Evolutionary conservation across 495 filamentous ascomycete genomes (phyloP).

Genomic region (Neurospora sp.): DNA sequence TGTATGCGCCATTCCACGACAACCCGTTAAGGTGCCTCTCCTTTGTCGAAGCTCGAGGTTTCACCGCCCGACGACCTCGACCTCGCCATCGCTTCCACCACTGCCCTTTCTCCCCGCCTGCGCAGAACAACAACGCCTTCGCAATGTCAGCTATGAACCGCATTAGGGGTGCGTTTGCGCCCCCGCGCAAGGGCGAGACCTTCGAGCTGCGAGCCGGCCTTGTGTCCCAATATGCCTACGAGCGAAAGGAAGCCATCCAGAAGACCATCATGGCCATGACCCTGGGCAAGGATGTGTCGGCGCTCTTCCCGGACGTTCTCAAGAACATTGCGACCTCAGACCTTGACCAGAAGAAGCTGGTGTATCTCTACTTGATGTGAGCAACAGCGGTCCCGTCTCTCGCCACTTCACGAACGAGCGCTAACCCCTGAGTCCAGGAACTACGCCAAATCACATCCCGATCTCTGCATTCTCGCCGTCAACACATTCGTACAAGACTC

Average conservation of each 20-base stretch:
- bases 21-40: neutral
- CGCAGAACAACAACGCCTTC: neutral
- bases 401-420: neutral
- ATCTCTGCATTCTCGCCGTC: conserved; percentile 96
- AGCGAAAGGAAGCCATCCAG: conserved; percentile 97
- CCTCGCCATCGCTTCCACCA: neutral
- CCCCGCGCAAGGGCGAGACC: conserved; percentile 91
- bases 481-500: conserved; percentile 99
- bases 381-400: conserved; percentile 15
- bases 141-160: conserved; percentile 82
- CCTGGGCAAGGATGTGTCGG: conserved; percentile 94
- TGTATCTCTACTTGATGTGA: conserved; percentile 97
- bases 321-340: conserved; percentile 97
- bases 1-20: neutral
- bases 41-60: conserved; percentile 1
- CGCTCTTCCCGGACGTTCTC: conserved; percentile 92
- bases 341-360: conserved; percentile 98
- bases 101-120: neutral
- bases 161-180: conserved; percentile 85
- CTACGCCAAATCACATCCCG: conserved; percentile 98
- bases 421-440: conserved; percentile 53
- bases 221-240: conserved; percentile 98
- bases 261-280: conserved; percentile 99
- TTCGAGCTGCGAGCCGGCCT: conserved; percentile 94
- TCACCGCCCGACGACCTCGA: conserved; percentile 9